Evolutionary conservation across 23 red algal genomes (phyloP).

Genomic region (Chondrus crispus): DNA sequence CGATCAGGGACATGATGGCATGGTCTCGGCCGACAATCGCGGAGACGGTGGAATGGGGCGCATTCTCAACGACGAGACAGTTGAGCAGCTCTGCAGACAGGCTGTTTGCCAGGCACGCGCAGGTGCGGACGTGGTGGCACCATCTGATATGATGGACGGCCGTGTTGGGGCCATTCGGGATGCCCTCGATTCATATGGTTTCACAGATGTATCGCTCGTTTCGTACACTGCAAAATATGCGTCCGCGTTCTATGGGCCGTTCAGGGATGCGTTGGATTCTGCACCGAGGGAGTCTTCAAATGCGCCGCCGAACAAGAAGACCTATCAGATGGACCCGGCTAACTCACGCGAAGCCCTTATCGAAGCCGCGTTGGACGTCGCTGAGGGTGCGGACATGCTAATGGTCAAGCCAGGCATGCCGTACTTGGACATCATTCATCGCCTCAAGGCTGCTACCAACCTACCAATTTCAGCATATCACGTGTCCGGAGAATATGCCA

Average conservation of each 20-base stretch:
- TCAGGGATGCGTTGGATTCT: constrained; percentile 94
- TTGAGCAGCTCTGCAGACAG: constrained; percentile 95
- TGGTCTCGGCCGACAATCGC: constrained; percentile 68
- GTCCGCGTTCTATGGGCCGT: constrained; percentile 94
- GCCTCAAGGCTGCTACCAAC: constrained; percentile 50
- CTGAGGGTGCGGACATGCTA: constrained; percentile 98
- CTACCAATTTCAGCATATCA: constrained; percentile 94
- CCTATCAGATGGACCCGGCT: constrained; percentile 99
- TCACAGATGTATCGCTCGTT: constrained; percentile 90
- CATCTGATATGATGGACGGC: constrained; percentile 99
- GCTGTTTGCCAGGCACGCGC: constrained; percentile 92
- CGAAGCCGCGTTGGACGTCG: constrained; percentile 82
- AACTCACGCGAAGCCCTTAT: constrained; percentile 79
- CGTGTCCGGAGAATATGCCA: constrained; percentile 96
- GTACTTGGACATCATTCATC: constrained; percentile 92
- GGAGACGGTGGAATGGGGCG: constrained; percentile 81
- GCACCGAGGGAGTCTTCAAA: constrained; percentile 70
- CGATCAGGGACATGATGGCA: constrained; percentile 96
- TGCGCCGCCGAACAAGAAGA: constrained; percentile 94
- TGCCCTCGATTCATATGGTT: constrained; percentile 81
- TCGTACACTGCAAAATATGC: constrained; percentile 99
- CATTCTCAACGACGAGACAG: constrained; percentile 95
- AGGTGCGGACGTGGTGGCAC: constrained; percentile 93
- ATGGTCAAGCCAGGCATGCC: constrained; percentile 99
- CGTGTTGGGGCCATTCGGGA: constrained; percentile 95